Percentiles rank a stretch among this genome's conserved stretches.
Evolutionary conservation across 176 grass and related monocot genomes (phyloP).

Genomic region (Oropetium thomaeum): DNA sequence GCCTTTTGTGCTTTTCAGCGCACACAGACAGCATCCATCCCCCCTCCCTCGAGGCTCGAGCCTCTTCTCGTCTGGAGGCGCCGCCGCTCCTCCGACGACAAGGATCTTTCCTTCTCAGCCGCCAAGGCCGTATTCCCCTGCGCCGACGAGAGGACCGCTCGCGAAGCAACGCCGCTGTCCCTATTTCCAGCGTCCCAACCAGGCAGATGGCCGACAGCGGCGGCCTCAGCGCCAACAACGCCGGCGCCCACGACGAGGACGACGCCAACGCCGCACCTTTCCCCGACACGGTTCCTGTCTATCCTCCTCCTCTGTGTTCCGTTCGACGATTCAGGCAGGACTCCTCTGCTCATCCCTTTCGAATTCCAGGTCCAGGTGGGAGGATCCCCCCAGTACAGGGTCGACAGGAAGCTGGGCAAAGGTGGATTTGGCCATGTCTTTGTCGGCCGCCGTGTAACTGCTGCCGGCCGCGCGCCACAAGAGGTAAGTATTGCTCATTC

Average conservation of each 20-base stretch:
- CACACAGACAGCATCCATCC: neutral
- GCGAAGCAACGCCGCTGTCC: neutral
- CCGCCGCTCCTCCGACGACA: neutral
- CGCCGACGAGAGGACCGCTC: neutral
- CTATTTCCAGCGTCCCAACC: neutral
- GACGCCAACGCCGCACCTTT: slow-evolving; percentile 50
- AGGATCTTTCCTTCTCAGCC: neutral
- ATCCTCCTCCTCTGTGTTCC: too few species aligned
- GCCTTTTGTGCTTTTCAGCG: neutral
- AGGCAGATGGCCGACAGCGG: slow-evolving; percentile 36
- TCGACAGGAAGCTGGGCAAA: slow-evolving; percentile 87
- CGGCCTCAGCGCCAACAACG: slow-evolving; percentile 61
- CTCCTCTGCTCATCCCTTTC: neutral
- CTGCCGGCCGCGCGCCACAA: slow-evolving; percentile 42
- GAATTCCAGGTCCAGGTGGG: slow-evolving; percentile 73
- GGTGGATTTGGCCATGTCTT: slow-evolving; percentile 93
- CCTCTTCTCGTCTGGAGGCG: neutral
- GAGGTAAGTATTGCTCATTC: slow-evolving; percentile 49
- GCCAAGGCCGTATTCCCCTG: neutral
- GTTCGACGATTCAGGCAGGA: neutral
- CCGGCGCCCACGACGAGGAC: slow-evolving; percentile 49
- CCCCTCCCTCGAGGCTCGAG: neutral
- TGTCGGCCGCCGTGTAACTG: slow-evolving; percentile 61
- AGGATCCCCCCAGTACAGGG: slow-evolving; percentile 74
- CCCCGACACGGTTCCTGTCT: slow-evolving; percentile 42